Conservation (phyloP, 176 grass and related monocot species). For the Otatea glauca region DNA sequence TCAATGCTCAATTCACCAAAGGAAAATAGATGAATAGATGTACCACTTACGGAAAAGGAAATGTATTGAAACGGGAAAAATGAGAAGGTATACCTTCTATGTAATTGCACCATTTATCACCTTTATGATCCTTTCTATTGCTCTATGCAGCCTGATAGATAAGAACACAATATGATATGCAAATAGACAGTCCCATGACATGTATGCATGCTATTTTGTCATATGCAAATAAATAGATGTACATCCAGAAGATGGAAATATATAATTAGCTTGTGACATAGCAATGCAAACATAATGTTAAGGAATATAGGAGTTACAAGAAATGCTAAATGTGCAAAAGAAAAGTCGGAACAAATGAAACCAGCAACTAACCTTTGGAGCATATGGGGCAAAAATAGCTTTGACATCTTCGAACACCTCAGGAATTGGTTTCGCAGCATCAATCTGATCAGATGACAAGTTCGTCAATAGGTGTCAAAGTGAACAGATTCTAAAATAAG, state of each 20-base stretch:
- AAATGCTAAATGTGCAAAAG: slow-evolving; percentile 23
- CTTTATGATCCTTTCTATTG: slow-evolving; percentile 4
- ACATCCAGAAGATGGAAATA: background rate
- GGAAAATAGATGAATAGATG: background rate
- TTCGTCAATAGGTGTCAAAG: slow-evolving; percentile 28
- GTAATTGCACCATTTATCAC: slow-evolving; percentile 11
- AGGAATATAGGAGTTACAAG: background rate
- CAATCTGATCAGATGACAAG: slow-evolving; percentile 53
- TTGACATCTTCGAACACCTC: slow-evolving; percentile 89
- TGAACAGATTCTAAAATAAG: slow-evolving; percentile 22
- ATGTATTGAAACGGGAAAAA: background rate
- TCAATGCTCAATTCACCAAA: background rate
- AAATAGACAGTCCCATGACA: background rate
- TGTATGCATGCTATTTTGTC: background rate
- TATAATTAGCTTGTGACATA: background rate
- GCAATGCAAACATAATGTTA: background rate
- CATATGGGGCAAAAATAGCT: slow-evolving; percentile 67
- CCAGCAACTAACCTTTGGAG: slow-evolving; percentile 56
- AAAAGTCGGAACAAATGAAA: background rate
- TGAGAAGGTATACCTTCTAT: slow-evolving; percentile 30
- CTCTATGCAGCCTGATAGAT: slow-evolving; percentile 48
- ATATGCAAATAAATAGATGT: background rate
- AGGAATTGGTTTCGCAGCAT: slow-evolving; percentile 81
- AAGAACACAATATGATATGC: background rate
- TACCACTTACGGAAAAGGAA: background rate